Percentiles rank a stretch among this genome's conserved stretches.
phyloP scores from a whole-genome alignment of 2,329 filamentous ascomycete genomes.

The Pseudogymnoascus sp. region DNA sequence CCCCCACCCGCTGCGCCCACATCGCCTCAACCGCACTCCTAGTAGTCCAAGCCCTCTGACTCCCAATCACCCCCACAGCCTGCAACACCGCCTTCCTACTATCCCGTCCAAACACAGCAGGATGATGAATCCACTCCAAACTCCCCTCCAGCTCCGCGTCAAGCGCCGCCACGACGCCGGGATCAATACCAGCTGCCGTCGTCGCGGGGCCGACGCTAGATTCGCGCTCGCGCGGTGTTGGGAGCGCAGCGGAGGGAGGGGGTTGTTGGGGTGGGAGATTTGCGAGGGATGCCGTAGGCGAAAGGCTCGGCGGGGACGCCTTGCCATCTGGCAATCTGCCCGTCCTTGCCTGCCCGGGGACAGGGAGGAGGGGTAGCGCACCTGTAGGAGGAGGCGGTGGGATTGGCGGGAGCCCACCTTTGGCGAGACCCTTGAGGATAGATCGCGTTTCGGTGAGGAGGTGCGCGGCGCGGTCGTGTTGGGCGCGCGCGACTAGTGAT shows the following conservation, averaged over 20 bases:
- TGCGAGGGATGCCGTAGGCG: slow-evolving; percentile 1
- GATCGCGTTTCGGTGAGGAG: slow-evolving; percentile 87
- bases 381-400: slow-evolving; percentile 48
- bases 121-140: slow-evolving; percentile 96
- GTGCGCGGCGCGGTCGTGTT: slow-evolving; percentile 89
- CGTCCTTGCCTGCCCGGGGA: background rate
- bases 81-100: slow-evolving; percentile 93
- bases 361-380: slow-evolving; percentile 13
- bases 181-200: slow-evolving; percentile 68
- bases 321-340: background rate
- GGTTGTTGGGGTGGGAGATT: slow-evolving; percentile 23
- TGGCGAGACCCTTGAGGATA: slow-evolving; percentile 91
- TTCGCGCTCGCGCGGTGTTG: slow-evolving; percentile 41
- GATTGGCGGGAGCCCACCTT: slow-evolving; percentile 85
- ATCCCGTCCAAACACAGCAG: slow-evolving; percentile 87
- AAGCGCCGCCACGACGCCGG: slow-evolving; percentile 71
- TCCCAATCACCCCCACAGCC: slow-evolving; percentile 92
- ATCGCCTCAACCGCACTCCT: slow-evolving; percentile 80
- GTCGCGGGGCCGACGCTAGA: slow-evolving; percentile 40
- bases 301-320: background rate
- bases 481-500: slow-evolving; percentile 80
- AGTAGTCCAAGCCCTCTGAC: slow-evolving; percentile 89
- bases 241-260: slow-evolving; percentile 33
- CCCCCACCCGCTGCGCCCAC: slow-evolving; percentile 76
- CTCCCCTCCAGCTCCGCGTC: slow-evolving; percentile 85